These are phyloP conservation scores for Linnemannia elongata DNA, from an alignment of 192 early-diverging fungal genomes.

Conservation along the genomic window DNA sequence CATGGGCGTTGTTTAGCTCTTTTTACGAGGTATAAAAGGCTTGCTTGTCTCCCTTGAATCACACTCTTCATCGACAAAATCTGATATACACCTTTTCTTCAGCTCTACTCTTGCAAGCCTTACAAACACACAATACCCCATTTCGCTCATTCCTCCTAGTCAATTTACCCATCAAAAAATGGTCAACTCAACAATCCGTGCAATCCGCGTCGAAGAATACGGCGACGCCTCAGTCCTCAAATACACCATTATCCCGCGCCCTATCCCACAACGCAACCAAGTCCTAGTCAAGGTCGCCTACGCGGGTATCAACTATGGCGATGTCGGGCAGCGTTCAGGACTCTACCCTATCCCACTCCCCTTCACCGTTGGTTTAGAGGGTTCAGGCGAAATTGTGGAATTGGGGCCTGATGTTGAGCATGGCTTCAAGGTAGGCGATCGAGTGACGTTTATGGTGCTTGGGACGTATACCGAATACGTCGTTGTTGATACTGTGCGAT, in stretches of 20 bases:
- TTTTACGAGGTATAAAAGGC: too few relatives aligned
- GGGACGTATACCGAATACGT: conserved; percentile 83
- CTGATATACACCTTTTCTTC: too few relatives aligned
- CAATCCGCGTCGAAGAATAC: conserved; percentile 59
- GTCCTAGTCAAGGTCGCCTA: conserved; percentile 79
- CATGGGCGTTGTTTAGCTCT: too few relatives aligned
- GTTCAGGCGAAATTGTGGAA: conserved; percentile 77
- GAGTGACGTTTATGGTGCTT: conserved; percentile 75
- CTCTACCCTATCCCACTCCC: conserved; percentile 74
- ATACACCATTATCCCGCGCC: conserved; percentile 59
- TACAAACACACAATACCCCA: not conserved
- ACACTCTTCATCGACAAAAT: too few relatives aligned
- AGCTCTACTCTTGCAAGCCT: not conserved
- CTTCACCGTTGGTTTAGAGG: conserved; percentile 80
- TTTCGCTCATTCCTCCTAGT: not conserved
- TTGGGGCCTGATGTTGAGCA: conserved; percentile 67
- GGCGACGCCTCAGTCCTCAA: conserved; percentile 70
- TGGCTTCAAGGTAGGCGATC: conserved; percentile 79
- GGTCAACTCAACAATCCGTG: conserved; percentile 10
- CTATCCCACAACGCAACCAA: conserved; percentile 57
- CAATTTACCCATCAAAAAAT: not conserved
- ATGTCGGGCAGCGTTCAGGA: conserved; percentile 87
- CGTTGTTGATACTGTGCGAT: conserved; percentile 36
- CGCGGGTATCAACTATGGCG: conserved; percentile 89
- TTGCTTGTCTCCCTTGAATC: too few relatives aligned